These are phyloP conservation scores for Chaetoceros muelleri DNA, from an alignment of 108 stramenopile species.

Conservation along the genomic window DNA sequence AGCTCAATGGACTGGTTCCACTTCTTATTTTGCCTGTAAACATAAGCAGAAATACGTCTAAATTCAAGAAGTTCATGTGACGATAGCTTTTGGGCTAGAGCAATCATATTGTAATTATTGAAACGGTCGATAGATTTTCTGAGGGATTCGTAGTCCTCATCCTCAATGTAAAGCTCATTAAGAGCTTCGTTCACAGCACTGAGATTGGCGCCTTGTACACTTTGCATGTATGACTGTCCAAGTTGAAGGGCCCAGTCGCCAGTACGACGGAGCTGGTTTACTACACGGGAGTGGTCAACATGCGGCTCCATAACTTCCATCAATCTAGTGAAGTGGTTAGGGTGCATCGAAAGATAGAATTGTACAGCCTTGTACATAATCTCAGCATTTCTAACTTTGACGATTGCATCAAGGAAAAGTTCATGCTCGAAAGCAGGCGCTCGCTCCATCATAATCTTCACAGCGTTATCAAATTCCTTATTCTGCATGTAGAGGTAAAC, in stretches of 20 bases:
- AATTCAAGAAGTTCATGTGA: constrained; percentile 99
- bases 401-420: constrained; percentile 91
- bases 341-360: constrained; percentile 90
- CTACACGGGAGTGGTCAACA: constrained; percentile 95
- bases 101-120: constrained; percentile 99
- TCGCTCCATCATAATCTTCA: constrained; percentile 98
- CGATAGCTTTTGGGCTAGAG: constrained; percentile 91
- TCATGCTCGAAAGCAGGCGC: constrained; percentile 90
- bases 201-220: constrained; percentile 93
- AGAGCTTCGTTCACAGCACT: constrained; percentile 98
- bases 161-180: constrained; percentile 95
- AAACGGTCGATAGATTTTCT: constrained; percentile 93
- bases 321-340: constrained; percentile 83
- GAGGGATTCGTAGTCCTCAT: constrained; percentile 96
- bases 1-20: constrained; percentile 92
- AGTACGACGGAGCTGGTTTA: constrained; percentile 90
- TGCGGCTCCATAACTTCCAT: constrained; percentile 91
- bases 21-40: constrained; percentile 97
- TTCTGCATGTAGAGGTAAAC: constrained; percentile 97
- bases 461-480: constrained; percentile 94
- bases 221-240: constrained; percentile 90
- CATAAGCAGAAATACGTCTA: constrained; percentile 96
- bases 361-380: constrained; percentile 96
- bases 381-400: constrained; percentile 96
- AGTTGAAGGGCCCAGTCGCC: constrained; percentile 90